Base-by-base conservation (phyloP, 306 rosid genomes). In the Cicer yamashitae region DNA sequence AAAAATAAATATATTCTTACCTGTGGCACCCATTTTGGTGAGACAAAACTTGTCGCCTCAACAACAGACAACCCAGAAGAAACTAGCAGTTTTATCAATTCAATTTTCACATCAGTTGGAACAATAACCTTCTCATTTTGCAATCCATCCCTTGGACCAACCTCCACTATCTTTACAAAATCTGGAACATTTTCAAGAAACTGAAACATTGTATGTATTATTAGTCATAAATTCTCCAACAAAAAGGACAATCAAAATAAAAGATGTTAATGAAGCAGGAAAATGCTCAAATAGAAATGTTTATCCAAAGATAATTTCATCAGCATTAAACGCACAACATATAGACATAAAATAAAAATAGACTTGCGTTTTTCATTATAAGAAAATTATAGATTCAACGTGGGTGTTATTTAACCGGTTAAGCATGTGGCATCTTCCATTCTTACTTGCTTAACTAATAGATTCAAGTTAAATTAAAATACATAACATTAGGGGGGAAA, bases 21-120 rank as follows among this genome's bases (percentile, higher is more conserved):
- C 97, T 93, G 98, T 0, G 96, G 97, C 57, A 93, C 94, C 96
- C 98, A 91, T 91, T 91, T 93, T 70, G 97, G 97, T 15, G 98
- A 91, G 73, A 94, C 97, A 81, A 94, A 94, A 88, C 98, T 91
- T 10, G 97, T 91, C 7, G 96, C 94, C 85, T 94, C 98, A 39
- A 91, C 91, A 75, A 88, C 85, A 50, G 88, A 79, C 85, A 94
- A 81, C 50, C 98, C 96, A 17, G 97, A 81, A 75, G 96, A 90
- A 77, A 87, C 96, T 53, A 91, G 84, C 84, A 87, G 81, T 77
- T 88, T 84, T 78, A 94, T 91, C 82, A 94, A 84, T 73, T 84
- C 86, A 76, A 91, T 86, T 88, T 94, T 91, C 39, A 90, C 88
- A 66, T 80, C 38, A 57, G 96, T 85, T n/a, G 98, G 97, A 69